Conservation (phyloP, 176 grass and related monocot genomes). For the maize (Zea mays) region DNA sequence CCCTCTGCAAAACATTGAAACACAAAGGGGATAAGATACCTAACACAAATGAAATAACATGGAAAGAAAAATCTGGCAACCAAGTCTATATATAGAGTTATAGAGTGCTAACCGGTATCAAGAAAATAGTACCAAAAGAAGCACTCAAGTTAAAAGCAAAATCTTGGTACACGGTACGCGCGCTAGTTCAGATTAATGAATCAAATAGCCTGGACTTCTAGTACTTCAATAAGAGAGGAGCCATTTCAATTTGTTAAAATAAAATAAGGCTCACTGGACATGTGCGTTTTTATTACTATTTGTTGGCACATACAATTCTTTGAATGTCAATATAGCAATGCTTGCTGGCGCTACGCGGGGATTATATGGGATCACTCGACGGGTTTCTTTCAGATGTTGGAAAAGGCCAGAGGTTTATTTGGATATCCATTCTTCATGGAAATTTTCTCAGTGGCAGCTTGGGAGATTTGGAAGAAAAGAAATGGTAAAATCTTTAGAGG, state of each 20-base stretch:
- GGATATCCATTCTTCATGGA: too few species aligned
- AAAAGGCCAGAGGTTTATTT: too few species aligned
- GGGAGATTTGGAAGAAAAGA: too few species aligned
- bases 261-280: neutral
- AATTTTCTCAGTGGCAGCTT: too few species aligned
- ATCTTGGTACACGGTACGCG: neutral
- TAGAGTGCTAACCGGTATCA: neutral
- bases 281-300: neutral
- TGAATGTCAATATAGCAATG: too few species aligned
- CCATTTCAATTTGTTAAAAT: constrained; percentile 5
- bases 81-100: neutral
- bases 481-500: too few species aligned
- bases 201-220: neutral
- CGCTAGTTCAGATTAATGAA: constrained; percentile 2
- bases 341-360: too few species aligned
- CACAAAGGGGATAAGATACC: neutral
- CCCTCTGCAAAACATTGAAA: constrained; percentile 58
- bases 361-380: too few species aligned
- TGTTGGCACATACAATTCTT: neutral
- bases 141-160: neutral
- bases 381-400: too few species aligned
- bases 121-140: neutral
- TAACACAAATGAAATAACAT: neutral
- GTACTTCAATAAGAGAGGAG: neutral
- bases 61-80: neutral